These are phyloP conservation scores for Cornus suecica DNA, from an alignment of 148 eudicot species.

Conservation along the genomic window DNA sequence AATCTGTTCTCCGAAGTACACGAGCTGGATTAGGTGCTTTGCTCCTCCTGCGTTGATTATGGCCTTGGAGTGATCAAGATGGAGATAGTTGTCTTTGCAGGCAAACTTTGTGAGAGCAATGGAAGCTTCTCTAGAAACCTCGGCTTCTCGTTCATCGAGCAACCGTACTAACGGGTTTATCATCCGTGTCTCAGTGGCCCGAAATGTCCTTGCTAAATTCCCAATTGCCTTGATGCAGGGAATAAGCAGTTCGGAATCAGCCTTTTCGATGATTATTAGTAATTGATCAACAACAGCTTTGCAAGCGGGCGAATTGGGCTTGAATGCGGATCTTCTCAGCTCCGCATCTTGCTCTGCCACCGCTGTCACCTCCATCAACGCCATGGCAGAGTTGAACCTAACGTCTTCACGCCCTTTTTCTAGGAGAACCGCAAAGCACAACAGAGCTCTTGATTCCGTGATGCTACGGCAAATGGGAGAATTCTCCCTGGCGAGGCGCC, in stretches of 20 bases:
- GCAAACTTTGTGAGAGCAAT: slow-evolving; percentile 7
- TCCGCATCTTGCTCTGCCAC: slow-evolving; percentile 10
- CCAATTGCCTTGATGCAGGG: slow-evolving; percentile 8
- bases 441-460: slow-evolving; percentile 11
- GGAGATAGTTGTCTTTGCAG: slow-evolving; percentile 1
- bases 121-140: slow-evolving; percentile 9
- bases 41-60: slow-evolving; percentile 12
- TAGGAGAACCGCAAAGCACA: slow-evolving; percentile 15
- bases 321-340: slow-evolving; percentile 13
- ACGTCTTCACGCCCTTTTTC: slow-evolving; percentile 8
- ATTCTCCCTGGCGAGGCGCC: slow-evolving; percentile 12
- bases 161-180: slow-evolving; percentile 7
- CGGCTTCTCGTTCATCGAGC: slow-evolving; percentile 10
- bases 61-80: slow-evolving; percentile 13
- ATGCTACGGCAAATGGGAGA: slow-evolving; percentile 15
- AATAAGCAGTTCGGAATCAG: slow-evolving; percentile 11
- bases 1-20: slow-evolving; percentile 9
- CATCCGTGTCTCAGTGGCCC: slow-evolving; percentile 13
- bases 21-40: slow-evolving; percentile 18
- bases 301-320: slow-evolving; percentile 15
- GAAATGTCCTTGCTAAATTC: slow-evolving; percentile 11
- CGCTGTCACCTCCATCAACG: slow-evolving; percentile 14
- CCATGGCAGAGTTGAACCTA: slow-evolving; percentile 12
- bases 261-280: slow-evolving; percentile 7
- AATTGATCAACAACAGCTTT: slow-evolving; percentile 14